These are phyloP conservation scores for Lipomyces japonicus DNA, from an alignment of 805 yeast genomes.

Conservation along the genomic window DNA sequence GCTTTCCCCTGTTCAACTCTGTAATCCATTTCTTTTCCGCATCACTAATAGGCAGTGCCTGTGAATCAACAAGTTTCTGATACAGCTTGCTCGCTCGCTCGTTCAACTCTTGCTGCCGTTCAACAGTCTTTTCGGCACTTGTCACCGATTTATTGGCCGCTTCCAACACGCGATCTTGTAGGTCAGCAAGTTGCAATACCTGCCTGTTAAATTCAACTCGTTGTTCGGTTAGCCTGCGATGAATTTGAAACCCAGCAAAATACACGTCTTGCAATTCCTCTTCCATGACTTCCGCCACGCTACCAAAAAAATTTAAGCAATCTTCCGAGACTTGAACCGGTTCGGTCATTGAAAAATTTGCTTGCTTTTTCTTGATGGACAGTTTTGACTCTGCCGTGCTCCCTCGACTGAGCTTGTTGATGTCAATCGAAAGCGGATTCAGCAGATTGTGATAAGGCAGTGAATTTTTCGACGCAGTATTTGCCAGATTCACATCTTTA, in stretches of 20 bases:
- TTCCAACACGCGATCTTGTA: slow-evolving; percentile 6
- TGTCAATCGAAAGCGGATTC: slow-evolving; percentile 17
- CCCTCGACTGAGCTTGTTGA: background rate
- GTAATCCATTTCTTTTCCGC: slow-evolving; percentile 47
- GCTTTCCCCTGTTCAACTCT: slow-evolving; percentile 42
- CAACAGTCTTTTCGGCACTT: slow-evolving; percentile 19
- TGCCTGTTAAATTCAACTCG: slow-evolving; percentile 45
- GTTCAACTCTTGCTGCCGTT: slow-evolving; percentile 39
- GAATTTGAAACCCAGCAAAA: slow-evolving; percentile 39
- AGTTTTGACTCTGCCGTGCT: slow-evolving; percentile 5
- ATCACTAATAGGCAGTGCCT: slow-evolving; percentile 39
- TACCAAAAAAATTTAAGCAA: slow-evolving; percentile 30
- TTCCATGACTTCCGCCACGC: slow-evolving; percentile 28
- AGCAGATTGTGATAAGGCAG: slow-evolving; percentile 10
- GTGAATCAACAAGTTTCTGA: slow-evolving; percentile 33
- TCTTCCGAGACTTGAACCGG: slow-evolving; percentile 31
- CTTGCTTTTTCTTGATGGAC: slow-evolving; percentile 2
- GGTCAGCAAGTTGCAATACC: slow-evolving; percentile 34
- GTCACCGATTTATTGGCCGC: slow-evolving; percentile 1
- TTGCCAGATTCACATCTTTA: background rate
- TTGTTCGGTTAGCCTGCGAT: slow-evolving; percentile 41
- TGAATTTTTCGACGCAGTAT: background rate
- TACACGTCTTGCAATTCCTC: slow-evolving; percentile 34
- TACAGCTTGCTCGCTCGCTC: slow-evolving; percentile 37
- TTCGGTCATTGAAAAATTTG: slow-evolving; percentile 25